Evolutionary conservation across 2,329 filamentous ascomycete genomes (phyloP), one percentile per base, ranked within the genome.

Genomic region (Cladosporium phlei): DNA sequence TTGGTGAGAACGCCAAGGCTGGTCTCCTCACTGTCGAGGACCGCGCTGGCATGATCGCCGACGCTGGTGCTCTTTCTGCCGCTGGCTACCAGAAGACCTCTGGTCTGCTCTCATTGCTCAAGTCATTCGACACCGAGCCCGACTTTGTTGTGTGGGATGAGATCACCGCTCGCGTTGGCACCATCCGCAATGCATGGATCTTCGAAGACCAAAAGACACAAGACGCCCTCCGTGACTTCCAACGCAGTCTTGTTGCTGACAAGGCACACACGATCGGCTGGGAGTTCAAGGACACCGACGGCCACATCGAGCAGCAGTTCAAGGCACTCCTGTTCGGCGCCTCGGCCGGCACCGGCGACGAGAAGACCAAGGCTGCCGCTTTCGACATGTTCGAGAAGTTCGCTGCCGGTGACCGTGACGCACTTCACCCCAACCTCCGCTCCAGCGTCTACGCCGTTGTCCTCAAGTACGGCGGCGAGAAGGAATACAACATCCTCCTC

Each of bases 111-210:
- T 89, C 85, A 45, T 76, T 97, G 11, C 76, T 97, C 46, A 86
- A 94, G 65, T 83, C 86, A 39, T 93, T 97, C 63, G 80, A 83
- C 60, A 73, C 69, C 52, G 91, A 97, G 70, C 75, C 82, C 1
- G 87, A 95, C 59, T 96, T 89, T 55, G 87, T 96, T 29, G 91
- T 97, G 3, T 97, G 91, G 91, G 89, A 88, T 56, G 90, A 96
- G 67, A 87, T 97, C 49, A 78, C 89, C 39, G 78, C 85, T 35
- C 83, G 89, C 37, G 78, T 96, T 49, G 80, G 79, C 19, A 77
- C 82, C n/a, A 78, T 97, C 27, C 85, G 90, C 56, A 79, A 79
- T 44, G 86, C 91, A 6, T 97, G 90, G 90, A 74, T 91, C 38
- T 94, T 94, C 55, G 88, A 96, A 66, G 85, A 94, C 49, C 68